Percentiles rank a stretch among this genome's conserved stretches.
Conservation (phyloP, 495 filamentous ascomycete species). For the Trichoderma parareesei region DNA sequence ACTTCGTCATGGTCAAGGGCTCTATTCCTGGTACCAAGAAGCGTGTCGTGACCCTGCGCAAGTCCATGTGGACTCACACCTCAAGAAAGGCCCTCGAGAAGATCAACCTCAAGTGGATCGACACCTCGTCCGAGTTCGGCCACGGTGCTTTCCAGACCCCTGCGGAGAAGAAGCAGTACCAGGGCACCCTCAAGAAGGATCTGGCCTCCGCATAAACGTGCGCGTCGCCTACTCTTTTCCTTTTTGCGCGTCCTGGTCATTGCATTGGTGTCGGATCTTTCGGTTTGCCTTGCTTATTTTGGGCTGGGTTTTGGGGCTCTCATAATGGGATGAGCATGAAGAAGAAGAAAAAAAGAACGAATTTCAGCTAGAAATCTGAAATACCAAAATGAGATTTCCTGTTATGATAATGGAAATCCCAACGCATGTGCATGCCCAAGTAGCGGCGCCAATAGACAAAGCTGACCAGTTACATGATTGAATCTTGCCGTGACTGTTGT, state of each 20-base stretch:
- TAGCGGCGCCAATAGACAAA: constrained; percentile 6
- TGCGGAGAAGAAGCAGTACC: constrained; percentile 88
- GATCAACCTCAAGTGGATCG: constrained; percentile 99
- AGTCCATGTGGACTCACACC: constrained; percentile 98
- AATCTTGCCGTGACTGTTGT: too few species aligned
- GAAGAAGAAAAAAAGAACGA: constrained; percentile 26
- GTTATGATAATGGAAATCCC: constrained; percentile 4
- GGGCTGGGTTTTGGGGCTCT: constrained; percentile 31
- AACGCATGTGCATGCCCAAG: constrained; percentile 6
- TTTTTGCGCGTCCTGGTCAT: constrained; percentile 41
- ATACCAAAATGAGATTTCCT: constrained; percentile 7
- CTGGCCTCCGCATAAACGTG: constrained; percentile 53
- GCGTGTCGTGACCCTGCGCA: constrained; percentile 97
- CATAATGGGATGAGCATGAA: constrained; percentile 32
- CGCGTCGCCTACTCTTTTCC: constrained; percentile 27
- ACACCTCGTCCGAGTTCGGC: constrained; percentile 99
- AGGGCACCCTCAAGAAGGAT: constrained; percentile 99
- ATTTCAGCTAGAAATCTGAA: constrained; percentile 10
- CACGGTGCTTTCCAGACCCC: constrained; percentile 99
- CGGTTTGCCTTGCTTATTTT: constrained; percentile 38
- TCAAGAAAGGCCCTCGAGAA: constrained; percentile 93
- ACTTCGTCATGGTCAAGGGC: constrained; percentile 98
- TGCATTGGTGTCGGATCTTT: constrained; percentile 42
- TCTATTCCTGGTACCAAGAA: constrained; percentile 98
- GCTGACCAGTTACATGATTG: neutral